Conservation (phyloP, 495 filamentous ascomycete genomes). For the Geopyxis carbonaria region DNA sequence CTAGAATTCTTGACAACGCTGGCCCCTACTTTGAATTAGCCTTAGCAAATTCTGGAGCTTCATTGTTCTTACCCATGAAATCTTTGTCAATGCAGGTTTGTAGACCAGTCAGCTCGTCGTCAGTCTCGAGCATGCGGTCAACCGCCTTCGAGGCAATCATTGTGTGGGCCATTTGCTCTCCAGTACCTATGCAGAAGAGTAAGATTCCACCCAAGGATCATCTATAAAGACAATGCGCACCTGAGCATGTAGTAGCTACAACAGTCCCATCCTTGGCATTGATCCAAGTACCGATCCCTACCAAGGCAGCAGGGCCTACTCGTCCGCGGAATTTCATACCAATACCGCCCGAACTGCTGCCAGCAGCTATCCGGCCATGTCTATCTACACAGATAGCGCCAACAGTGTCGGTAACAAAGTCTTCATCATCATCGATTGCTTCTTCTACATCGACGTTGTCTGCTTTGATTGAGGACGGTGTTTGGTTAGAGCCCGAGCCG, state of each 20-base stretch:
- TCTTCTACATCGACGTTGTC: conserved; percentile 9
- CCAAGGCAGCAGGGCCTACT: conserved; percentile 77
- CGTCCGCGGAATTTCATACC: conserved; percentile 93
- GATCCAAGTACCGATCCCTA: conserved; percentile 61
- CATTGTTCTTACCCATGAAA: conserved; percentile 22
- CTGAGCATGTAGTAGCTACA: conserved; percentile 22
- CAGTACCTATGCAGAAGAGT: conserved; percentile 42
- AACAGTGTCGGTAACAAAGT: conserved; percentile 73
- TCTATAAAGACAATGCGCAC: conserved; percentile 7
- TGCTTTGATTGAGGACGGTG: conserved; percentile 1
- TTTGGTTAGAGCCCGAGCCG: not conserved
- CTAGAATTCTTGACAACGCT: conserved; percentile 18
- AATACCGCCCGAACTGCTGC: conserved; percentile 96
- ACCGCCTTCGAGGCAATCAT: conserved; percentile 25
- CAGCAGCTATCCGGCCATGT: conserved; percentile 76
- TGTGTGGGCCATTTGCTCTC: conserved; percentile 93
- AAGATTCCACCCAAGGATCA: not conserved
- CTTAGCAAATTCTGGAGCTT: conserved; percentile 9
- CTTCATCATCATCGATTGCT: conserved; percentile 25
- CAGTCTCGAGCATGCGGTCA: conserved; percentile 18
- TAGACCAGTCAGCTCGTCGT: conserved; percentile 20
- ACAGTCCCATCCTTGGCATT: conserved; percentile 15
- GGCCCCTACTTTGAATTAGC: conserved; percentile 13
- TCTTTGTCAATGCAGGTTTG: conserved; percentile 22
- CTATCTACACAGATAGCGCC: conserved; percentile 84